Base-by-base conservation (phyloP, 257 asterid species). In the Capsicum pubescens region DNA sequence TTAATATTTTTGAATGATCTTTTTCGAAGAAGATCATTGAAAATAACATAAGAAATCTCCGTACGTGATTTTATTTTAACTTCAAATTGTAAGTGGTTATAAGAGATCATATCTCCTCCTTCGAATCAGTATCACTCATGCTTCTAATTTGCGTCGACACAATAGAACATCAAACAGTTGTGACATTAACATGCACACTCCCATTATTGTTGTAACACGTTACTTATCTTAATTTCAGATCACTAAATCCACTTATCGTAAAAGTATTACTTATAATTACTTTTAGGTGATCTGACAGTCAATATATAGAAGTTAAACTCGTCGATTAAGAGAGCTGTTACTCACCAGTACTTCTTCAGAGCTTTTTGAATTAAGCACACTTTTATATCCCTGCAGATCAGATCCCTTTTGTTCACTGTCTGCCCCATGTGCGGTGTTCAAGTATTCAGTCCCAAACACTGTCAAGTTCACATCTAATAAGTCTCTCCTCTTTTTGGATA, bases 391-490 rank as follows among this genome's bases (percentile, higher is more conserved):
- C 39, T 86, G 84, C 52, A 89, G 32, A 19, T 83, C 56, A 12
- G 78, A 84, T 79, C 84, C 87, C 79, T 82, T 88, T 16, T 85
- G 90, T 55, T 61, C 76, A 15, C 36, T 79, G 19, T 80, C 90
- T 9, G 79, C 64, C 13, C 55, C 83, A 15, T 69, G n/a, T 68
- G 80, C 67, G 59, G 17, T 61, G 63, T 85, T 88, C 80, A 91
- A 92, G 82, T 89, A 92, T 39, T 57, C 92, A 7, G 84, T 84
- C 21, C 92, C 93, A 87, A 93, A 92, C 39, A 91, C 97, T 94
- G 87, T 8, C 54, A 42, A 21, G 16, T 71, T 67, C 14, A 56
- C n/a, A 81, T 5, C 4, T 15, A 19, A 21, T 71, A 17, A 8
- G 42, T 32, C 58, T 44, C 9, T 60, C 14, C 12, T 58, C 55